Percentiles rank a stretch among this genome's conserved stretches.
Conservation (phyloP, 2,329 filamentous ascomycete species). For the Xylariaceae sp. region DNA sequence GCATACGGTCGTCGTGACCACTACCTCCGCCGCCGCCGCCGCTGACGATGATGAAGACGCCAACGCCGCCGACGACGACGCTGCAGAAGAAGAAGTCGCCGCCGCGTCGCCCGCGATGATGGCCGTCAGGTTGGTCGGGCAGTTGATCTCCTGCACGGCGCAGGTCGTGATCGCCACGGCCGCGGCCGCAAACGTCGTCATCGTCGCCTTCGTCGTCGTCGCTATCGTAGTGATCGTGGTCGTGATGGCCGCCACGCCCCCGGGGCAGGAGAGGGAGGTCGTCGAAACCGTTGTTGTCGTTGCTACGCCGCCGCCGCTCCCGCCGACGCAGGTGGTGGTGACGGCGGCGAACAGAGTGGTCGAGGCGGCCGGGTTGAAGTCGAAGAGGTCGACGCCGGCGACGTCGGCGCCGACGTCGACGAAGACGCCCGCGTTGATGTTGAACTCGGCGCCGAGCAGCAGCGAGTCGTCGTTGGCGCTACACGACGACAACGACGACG, state of each 20-base stretch:
- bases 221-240: not conserved
- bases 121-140: constrained; percentile 17
- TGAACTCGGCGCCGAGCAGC: constrained; percentile 16
- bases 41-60: constrained; percentile 1
- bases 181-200: constrained; percentile 9
- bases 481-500: too few relatives aligned
- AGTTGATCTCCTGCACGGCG: constrained; percentile 16
- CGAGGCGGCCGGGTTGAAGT: constrained; percentile 17
- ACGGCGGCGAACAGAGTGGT: constrained; percentile 19
- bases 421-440: constrained; percentile 24
- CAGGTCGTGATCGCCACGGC: constrained; percentile 17
- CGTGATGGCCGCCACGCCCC: constrained; percentile 2
- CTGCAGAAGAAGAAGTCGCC: constrained; percentile 2
- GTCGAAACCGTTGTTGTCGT: constrained; percentile 1
- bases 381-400: constrained; percentile 11
- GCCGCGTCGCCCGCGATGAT: constrained; percentile 15
- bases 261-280: too few relatives aligned
- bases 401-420: constrained; percentile 20
- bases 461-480: constrained; percentile 9
- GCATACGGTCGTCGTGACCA: too few relatives aligned
- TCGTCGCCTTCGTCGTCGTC: not conserved
- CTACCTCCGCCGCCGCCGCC: too few relatives aligned
- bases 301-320: constrained; percentile 2
- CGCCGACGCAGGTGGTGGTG: constrained; percentile 16
- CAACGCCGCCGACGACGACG: constrained; percentile 5